Base-by-base conservation (phyloP, 1,139 yeast species). In the Nakaseomyces glabratus region DNA sequence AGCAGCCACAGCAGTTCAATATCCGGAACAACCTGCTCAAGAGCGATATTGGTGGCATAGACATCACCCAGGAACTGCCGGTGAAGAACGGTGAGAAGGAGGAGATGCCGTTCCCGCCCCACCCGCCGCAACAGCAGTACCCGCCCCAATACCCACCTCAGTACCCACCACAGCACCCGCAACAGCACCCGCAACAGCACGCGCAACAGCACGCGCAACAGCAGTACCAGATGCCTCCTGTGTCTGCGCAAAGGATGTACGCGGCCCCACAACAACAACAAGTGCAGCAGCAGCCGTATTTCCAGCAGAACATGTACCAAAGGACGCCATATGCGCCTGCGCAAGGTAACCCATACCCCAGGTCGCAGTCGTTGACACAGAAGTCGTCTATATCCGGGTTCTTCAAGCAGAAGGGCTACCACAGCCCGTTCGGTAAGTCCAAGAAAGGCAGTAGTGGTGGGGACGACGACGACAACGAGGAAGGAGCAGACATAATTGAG, bases 401-500 rank as follows among this genome's bases (percentile, higher is more conserved):
- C 31, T 51, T 49, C 33, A 49, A 40, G 25, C 40, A 40, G n/a
- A 49, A 41, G 26, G 42, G 38, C 12, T 35, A 43, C 13, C 34
- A 31, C 29, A 33, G 34, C 24, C 36, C 39, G 13, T 36, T 43
- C 34, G 40, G 44, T 11, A 41, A 32, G 24, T 22, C 35, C 6
- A 41, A 37, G 35, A 34, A 24, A 30, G 35, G 34, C 17, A 34
- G 28, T 21, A 39, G 33, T 6, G 37, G 40, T 18, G 46, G 38
- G 3, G 39, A 34, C 20, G 46, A 35, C 9, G 47, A 42, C 18
- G 50, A 45, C n/a, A 52, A 50, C n/a, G 80, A 73, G 38, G 82
- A 69, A 8, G 81, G 73, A 15, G 62, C 58, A 3, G 73, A 74
- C 6, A 65, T 68, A 8, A 68, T 69, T 35, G 68, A 69, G 28